Conservation (phyloP, 495 filamentous ascomycete species). For the Patellaria atrata region DNA sequence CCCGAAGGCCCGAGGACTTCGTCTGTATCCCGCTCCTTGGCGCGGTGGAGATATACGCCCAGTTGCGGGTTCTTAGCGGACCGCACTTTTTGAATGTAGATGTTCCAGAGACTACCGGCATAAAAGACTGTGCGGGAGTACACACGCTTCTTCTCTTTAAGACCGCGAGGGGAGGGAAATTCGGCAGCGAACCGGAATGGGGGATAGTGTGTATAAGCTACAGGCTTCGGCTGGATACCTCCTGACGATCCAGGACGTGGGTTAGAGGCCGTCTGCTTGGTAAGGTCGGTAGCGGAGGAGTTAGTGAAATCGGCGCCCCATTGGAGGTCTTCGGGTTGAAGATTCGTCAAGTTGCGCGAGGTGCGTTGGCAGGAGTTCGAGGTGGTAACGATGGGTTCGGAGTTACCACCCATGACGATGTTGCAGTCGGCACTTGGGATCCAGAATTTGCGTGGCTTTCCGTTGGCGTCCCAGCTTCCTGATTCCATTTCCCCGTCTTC, state of each 20-base stretch:
- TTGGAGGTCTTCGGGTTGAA: constrained; percentile 35
- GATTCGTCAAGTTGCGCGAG: constrained; percentile 29
- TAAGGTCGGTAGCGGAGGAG: constrained; percentile 24
- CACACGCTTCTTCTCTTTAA: constrained; percentile 47
- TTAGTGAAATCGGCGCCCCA: constrained; percentile 37
- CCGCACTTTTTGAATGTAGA: constrained; percentile 47
- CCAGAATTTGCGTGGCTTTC: constrained; percentile 40
- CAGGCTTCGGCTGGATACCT: constrained; percentile 22
- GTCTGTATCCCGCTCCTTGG: constrained; percentile 40
- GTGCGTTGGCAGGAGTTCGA: constrained; percentile 27
- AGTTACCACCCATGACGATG: constrained; percentile 40
- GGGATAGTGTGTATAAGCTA: constrained; percentile 40
- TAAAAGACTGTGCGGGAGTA: constrained; percentile 50
- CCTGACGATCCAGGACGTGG: constrained; percentile 20
- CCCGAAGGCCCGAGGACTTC: constrained; percentile 23
- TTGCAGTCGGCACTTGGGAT: constrained; percentile 44
- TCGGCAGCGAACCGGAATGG: constrained; percentile 47
- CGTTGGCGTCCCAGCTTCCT: constrained; percentile 38
- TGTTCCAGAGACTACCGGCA: constrained; percentile 45
- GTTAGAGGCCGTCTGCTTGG: constrained; percentile 15
- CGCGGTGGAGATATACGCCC: constrained; percentile 46
- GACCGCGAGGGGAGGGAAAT: constrained; percentile 38
- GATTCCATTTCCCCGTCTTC: constrained; percentile 27
- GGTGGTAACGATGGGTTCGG: constrained; percentile 30
- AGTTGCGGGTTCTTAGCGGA: constrained; percentile 39